Percentiles rank a stretch among this genome's conserved stretches.
These are phyloP conservation scores for Penicillium alfredii DNA, from an alignment of 495 filamentous ascomycete genomes.

Conservation along the genomic window DNA sequence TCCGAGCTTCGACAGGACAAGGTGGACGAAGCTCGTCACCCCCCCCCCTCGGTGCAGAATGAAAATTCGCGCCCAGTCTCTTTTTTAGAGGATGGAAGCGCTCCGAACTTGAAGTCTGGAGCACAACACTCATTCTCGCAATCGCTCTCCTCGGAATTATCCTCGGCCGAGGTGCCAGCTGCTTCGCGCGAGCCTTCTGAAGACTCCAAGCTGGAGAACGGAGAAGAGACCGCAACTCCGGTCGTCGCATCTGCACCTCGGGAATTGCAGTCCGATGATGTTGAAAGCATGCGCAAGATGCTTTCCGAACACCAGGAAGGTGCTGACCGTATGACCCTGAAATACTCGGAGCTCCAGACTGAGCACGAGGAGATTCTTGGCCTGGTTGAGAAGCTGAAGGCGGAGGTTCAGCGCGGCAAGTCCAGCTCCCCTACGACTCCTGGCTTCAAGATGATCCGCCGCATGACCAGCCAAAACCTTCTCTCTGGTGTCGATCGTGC, in stretches of 20 bases:
- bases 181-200: conserved; percentile 58
- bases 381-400: conserved; percentile 83
- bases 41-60: conserved; percentile 40
- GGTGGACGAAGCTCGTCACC: conserved; percentile 74
- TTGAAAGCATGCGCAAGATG: conserved; percentile 63
- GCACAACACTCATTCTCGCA: conserved; percentile 82
- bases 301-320: conserved; percentile 72
- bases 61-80: conserved; percentile 66
- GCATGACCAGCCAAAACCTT: conserved; percentile 90
- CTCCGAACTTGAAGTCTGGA: conserved; percentile 61
- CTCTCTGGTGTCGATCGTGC: conserved; percentile 80
- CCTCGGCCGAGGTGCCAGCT: conserved; percentile 82
- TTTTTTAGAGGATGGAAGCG: conserved; percentile 87
- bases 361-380: conserved; percentile 76
- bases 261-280: conserved; percentile 46
- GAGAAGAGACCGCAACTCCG: conserved; percentile 14
- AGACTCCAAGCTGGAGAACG: conserved; percentile 29
- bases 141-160: conserved; percentile 94
- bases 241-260: conserved; percentile 8
- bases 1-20: conserved; percentile 74
- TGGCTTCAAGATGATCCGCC: conserved; percentile 62
- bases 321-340: conserved; percentile 63
- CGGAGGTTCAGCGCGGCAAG: conserved; percentile 71
- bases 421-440: conserved; percentile 60
- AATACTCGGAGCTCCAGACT: conserved; percentile 73